Conservation (phyloP, 192 early-diverging fungal species). For the Jimgerdemannia lactiflua region DNA sequence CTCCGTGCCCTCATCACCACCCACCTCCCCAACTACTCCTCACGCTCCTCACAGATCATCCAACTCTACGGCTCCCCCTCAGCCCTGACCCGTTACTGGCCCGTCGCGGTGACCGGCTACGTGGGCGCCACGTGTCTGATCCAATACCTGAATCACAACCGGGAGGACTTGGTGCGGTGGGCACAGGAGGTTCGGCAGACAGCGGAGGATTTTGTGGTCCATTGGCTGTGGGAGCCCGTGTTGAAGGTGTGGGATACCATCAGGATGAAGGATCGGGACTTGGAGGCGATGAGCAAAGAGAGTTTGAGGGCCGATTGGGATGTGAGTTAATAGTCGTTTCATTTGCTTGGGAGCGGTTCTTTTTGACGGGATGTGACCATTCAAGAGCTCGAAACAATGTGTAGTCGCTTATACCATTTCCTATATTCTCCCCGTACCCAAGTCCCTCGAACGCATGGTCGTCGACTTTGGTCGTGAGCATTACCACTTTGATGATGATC, state of each 20-base stretch:
- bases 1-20: slow-evolving; percentile 24
- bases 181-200: slow-evolving; percentile 52
- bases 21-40: slow-evolving; percentile 29
- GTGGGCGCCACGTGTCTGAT: slow-evolving; percentile 43
- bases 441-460: slow-evolving; percentile 84
- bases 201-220: slow-evolving; percentile 56
- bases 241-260: slow-evolving; percentile 75
- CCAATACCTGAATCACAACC: slow-evolving; percentile 41
- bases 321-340: slow-evolving; percentile 32
- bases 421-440: too few relatives aligned
- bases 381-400: background rate
- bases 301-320: slow-evolving; percentile 75
- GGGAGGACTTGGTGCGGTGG: slow-evolving; percentile 50
- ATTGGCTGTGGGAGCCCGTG: slow-evolving; percentile 81
- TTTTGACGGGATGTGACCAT: background rate
- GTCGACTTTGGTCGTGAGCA: slow-evolving; percentile 66
- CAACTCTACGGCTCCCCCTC: slow-evolving; percentile 55
- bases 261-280: slow-evolving; percentile 71
- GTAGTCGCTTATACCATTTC: slow-evolving; percentile 26
- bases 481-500: slow-evolving; percentile 40
- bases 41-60: slow-evolving; percentile 25
- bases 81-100: slow-evolving; percentile 63
- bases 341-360: background rate
- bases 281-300: slow-evolving; percentile 74
- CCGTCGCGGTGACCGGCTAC: slow-evolving; percentile 45